Base-by-base conservation (phyloP, 2,329 filamentous ascomycete species). In the Triangularia setosa region DNA sequence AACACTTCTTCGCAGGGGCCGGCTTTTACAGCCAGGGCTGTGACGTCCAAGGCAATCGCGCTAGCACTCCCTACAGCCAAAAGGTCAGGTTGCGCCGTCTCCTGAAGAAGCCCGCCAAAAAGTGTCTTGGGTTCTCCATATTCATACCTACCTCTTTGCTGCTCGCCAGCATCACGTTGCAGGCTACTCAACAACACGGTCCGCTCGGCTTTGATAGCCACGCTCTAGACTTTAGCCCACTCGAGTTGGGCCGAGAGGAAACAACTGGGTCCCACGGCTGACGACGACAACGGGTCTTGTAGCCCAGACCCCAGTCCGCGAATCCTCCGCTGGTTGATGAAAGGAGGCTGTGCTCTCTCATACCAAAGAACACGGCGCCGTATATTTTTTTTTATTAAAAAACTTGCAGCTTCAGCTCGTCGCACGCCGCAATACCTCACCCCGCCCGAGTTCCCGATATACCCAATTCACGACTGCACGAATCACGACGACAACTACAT, bases 291-390 rank as follows among this genome's bases (percentile, higher is more conserved):
- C 57, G 33, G 57, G 16, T 27, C 52, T 55, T 55, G 21, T 55
- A 55, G 23, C 23, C 25, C 52, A 55, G 52, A 55, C 52, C 52
- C 44, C 55, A 23, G 30, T 59, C 44, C 35, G 33, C 61, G 61
- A 68, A 60, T 61, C 62, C 59, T 66, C 55, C 65, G 56, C 52
- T 2, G 52, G 40, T 23, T 61, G 58, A 48, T 64, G 58, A 62
- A 67, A 68, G 64, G 66, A 68, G 66, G 66, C 66, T 68, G 66
- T 68, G 66, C 66, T 60, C 40, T 60, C 25, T 27, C 24, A 27
- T 27, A 55, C 11, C 56, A 60, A 53, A 60, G 58, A 60, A 60
- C 58, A 60, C 58, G 58, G 40, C 58, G 27, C 48, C 58, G 58
- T 60, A 53, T 60, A 33, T 27, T 60, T 60, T 60, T 60, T 11